Base-by-base conservation (phyloP, 2,329 filamentous ascomycete genomes). In the Trichoderma harzianum region DNA sequence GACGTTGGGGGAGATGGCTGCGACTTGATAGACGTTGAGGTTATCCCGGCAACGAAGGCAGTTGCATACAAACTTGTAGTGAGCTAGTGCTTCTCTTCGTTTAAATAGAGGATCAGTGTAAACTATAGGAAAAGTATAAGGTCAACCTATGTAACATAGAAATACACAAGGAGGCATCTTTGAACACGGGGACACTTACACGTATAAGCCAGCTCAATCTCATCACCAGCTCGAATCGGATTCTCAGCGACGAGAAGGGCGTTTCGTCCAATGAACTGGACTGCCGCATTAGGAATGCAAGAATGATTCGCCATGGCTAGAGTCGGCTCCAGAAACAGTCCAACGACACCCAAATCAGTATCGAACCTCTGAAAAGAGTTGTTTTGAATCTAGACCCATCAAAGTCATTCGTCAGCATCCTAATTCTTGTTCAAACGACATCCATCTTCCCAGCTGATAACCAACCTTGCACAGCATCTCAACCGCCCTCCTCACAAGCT, bases 231-330 rank as follows among this genome's bases (percentile, higher is more conserved):
- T 16, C 82, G 76, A 55, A 91, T 89, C 3, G 81, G 78, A 26
- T 76, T 78, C 69, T 86, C 82, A 2, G 89, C 86, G 47, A 85
- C 82, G 16, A 91, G 78, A 3, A 86, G 79, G 3, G 87, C 85
- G 5, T 79, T 82, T 7, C 88, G 83, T 5, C 86, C 86, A 51
- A 84, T 75, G 67, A 90, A 90, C 57, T 86, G 83, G 18, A 91
- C 86, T 62, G 85, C 82, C 1, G 89, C 87, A 74, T 90, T 91
- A 4, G 89, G 89, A 3, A 85, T 77, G 74, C 89, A 91, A 0
- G 88, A 89, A 77, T 91, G 89, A 74, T 91, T 91, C 26, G 84
- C 84, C 85, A 90, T 89, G 72, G 88, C 86, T 55, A 90, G 80
- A 4, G 78, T 83, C 1, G 86, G 83, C 73, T 90, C 86, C 47